phyloP scores from a whole-genome alignment of 371 early-diverging fungal genomes.

The Rhizopus sp. region DNA sequence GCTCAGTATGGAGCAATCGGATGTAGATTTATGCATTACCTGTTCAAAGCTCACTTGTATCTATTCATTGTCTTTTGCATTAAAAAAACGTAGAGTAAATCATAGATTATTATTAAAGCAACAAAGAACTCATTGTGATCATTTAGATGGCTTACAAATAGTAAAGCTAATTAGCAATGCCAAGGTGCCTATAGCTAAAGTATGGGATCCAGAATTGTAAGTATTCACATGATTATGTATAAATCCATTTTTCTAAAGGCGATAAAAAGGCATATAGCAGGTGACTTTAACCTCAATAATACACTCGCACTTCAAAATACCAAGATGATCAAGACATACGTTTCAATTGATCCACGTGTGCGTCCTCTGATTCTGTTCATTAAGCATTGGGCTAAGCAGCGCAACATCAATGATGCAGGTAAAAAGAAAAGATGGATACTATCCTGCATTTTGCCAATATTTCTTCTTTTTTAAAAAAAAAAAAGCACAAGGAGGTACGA shows the following conservation, averaged over 20 bases:
- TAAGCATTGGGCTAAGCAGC: slow-evolving; percentile 81
- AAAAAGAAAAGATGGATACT: slow-evolving; percentile 7
- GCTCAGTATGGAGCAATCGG: slow-evolving; percentile 18
- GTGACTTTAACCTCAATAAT: slow-evolving; percentile 87
- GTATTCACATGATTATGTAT: slow-evolving; percentile 10
- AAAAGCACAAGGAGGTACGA: slow-evolving; percentile 83
- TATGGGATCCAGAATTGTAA: slow-evolving; percentile 66
- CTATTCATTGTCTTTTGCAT: slow-evolving; percentile 2
- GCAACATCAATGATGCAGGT: slow-evolving; percentile 75
- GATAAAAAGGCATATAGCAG: slow-evolving; percentile 53
- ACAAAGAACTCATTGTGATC: background rate
- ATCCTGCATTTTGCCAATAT: slow-evolving; percentile 1
- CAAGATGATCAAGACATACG: slow-evolving; percentile 74
- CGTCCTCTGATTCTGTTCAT: slow-evolving; percentile 73
- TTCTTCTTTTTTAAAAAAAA: background rate
- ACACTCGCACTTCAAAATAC: slow-evolving; percentile 81
- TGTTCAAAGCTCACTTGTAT: too few species aligned
- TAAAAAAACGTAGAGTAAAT: slow-evolving; percentile 19
- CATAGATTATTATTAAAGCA: slow-evolving; percentile 2
- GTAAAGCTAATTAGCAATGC: slow-evolving; percentile 59
- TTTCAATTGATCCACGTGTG: slow-evolving; percentile 79
- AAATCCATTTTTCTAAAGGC: background rate
- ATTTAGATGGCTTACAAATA: slow-evolving; percentile 56
- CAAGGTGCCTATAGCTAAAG: slow-evolving; percentile 66
- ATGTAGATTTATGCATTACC: too few species aligned